These are phyloP conservation scores for Spergularia azorica DNA, from an alignment of 179 eudicot genomes.

Conservation along the genomic window DNA sequence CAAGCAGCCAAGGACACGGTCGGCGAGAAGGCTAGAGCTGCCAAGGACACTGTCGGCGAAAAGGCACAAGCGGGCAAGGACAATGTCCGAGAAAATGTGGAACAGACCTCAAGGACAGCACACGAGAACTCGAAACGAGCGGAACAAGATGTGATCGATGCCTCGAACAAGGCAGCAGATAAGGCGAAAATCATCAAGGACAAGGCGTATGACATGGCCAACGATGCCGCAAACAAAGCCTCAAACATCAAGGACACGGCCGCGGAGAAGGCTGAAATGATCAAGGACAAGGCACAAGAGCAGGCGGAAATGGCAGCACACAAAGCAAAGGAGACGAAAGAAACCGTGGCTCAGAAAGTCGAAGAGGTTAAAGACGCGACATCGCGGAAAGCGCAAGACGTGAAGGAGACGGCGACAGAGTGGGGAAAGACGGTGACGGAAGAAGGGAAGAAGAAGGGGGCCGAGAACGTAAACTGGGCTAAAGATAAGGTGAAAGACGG, in stretches of 20 bases:
- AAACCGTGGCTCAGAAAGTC: conserved; percentile 4
- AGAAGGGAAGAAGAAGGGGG: neutral
- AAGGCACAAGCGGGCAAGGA: neutral
- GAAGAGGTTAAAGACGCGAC: conserved; percentile 9
- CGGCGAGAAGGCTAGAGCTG: neutral
- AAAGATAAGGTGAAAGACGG: neutral
- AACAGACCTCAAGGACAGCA: neutral
- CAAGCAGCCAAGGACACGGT: neutral
- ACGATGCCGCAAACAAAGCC: neutral
- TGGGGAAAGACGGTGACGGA: neutral
- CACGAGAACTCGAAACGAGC: conserved; percentile 1
- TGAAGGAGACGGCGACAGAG: conserved; percentile 5
- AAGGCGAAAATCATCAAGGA: neutral
- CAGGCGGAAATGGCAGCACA: neutral
- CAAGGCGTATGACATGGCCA: neutral
- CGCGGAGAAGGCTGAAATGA: neutral
- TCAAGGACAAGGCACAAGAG: conserved; percentile 6
- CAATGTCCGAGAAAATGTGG: neutral
- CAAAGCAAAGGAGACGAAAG: neutral
- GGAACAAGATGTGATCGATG: neutral
- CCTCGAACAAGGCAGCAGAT: neutral
- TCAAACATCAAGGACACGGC: neutral
- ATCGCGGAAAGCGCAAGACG: neutral
- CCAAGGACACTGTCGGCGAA: neutral
- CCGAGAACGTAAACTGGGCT: neutral